Conservation (phyloP, 441 rosid genomes). For the Breynia disticha region DNA sequence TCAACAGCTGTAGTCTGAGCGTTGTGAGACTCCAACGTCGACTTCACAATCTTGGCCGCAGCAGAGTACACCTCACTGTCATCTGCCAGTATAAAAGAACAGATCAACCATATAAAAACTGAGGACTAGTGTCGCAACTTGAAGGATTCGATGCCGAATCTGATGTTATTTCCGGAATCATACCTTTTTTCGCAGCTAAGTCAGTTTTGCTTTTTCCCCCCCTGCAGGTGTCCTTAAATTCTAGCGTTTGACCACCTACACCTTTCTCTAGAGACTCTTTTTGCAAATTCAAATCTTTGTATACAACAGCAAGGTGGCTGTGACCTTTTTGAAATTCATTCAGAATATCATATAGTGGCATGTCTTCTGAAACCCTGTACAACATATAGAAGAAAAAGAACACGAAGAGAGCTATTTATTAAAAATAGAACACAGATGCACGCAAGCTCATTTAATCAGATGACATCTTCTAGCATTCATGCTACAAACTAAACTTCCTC, state of each 20-base stretch:
- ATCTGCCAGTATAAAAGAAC: slow-evolving; percentile 21
- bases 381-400: slow-evolving; percentile 13
- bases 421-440: not conserved
- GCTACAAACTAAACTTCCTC: not conserved
- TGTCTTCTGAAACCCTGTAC: slow-evolving; percentile 68
- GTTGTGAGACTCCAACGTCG: slow-evolving; percentile 30
- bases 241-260: slow-evolving; percentile 4
- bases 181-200: too few relatives aligned
- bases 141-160: too few relatives aligned
- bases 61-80: slow-evolving; percentile 13
- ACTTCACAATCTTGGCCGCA: slow-evolving; percentile 18
- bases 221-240: slow-evolving; percentile 27
- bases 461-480: not conserved
- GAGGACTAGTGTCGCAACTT: slow-evolving; percentile 5
- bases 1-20: slow-evolving; percentile 21
- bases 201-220: slow-evolving; percentile 2
- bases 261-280: slow-evolving; percentile 17
- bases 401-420: slow-evolving; percentile 7
- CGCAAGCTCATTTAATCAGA: slow-evolving; percentile 1
- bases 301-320: slow-evolving; percentile 90
- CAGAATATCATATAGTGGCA: slow-evolving; percentile 84
- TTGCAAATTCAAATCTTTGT: slow-evolving; percentile 44
- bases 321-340: slow-evolving; percentile 95
- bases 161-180: too few relatives aligned
- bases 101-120: slow-evolving; percentile 6